Evolutionary conservation across 345 rosid species (phyloP), one percentile per base, ranked within the genome.

Genomic region (Eutrema heterophyllum): DNA sequence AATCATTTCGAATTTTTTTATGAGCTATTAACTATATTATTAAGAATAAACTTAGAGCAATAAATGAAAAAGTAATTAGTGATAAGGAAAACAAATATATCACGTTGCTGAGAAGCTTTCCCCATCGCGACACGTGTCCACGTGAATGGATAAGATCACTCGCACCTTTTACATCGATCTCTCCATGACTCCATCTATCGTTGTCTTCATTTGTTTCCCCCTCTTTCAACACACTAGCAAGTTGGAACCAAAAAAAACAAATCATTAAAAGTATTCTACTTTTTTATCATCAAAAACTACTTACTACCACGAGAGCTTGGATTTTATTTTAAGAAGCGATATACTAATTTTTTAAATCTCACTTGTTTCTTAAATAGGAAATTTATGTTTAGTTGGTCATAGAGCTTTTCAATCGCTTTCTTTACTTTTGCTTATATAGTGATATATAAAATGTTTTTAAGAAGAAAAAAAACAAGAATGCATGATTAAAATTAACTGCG

Each of bases 71-170:
- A 18, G 35, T 38, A 69, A 55, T 73, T 55, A 64, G 56, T 70
- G 46, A 63, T 9, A 70, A 75, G 40, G 16, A 75, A 54, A 18
- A 38, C 43, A 69, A 39, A 58, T 40, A 41, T 6, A 27, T 66
- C 62, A 57, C 56, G 72, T 55, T 48, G 66, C 38, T 15, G 70
- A 18, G 29, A 70, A 70, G 66, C 71, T 70, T 48, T 76, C 75
- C 80, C 80, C 48, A 10, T 4, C 13, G 3, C 27, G 75, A 70
- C 80, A 76, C 80, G 80, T 70, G 75, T 76, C 71, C 75, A 54
- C n/a, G 66, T n/a, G 64, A 69, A 70, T 63, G 71, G 80, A 76
- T 76, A 70, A 76, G 79, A 70, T 71, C 50, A 71, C 18, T 64
- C 15, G 39, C 5, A 11, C 39, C 58, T 56, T 77, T 77, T 45